Evolutionary conservation across 2,329 filamentous ascomycete species (phyloP), one percentile per base, ranked within the genome.

Genomic region (Exophiala xenobiotica): DNA sequence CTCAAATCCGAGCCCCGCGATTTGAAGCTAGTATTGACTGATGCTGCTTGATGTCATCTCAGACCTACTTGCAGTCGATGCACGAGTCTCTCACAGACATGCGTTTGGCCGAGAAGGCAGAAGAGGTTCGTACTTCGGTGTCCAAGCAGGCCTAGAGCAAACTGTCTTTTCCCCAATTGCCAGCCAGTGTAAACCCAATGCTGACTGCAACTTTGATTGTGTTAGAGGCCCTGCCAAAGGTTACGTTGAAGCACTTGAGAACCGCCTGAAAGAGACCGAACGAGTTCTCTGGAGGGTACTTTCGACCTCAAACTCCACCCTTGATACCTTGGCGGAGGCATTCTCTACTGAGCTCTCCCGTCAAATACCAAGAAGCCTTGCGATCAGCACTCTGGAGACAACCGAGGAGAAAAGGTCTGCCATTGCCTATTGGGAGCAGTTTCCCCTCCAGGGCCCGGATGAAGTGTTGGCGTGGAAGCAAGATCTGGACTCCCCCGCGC

Each of bases 211-310:
- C 19, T 22, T 19, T 37, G 11, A 19, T 47, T n/a, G n/a, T 14
- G 20, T 22, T 24, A 74, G 72, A 37, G 72, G 72, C 0, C 72
- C 72, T 8, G 67, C 70, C 18, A 74, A 74, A 49, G 72, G 72
- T 3, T 73, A 74, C 40, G 63, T 69, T n/a, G 71, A 74, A 57
- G 66, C 69, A 6, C 51, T 74, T 14, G 71, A 74, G 35, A 63
- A 67, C 7, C 65, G 71, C 18, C 64, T 74, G 1, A 63, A 66
- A 31, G 66, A 71, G 29, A 74, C 71, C 0, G 72, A 74, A 49
- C 60, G 51, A 2, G 61, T 68, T 9, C 57, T 74, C 4, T 47
- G 74, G 9, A 65, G 58, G 9, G 41, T 73, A 5, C 58, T 72
- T 3, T 35, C 31, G n/a, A 16, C 31, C 3, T 59, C 64, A 7